A percentile compares a stretch with the other conserved stretches of the same genome.
These are phyloP conservation scores for Oleoguttula mirabilis DNA, from an alignment of 495 filamentous ascomycete species.

Conservation along the genomic window DNA sequence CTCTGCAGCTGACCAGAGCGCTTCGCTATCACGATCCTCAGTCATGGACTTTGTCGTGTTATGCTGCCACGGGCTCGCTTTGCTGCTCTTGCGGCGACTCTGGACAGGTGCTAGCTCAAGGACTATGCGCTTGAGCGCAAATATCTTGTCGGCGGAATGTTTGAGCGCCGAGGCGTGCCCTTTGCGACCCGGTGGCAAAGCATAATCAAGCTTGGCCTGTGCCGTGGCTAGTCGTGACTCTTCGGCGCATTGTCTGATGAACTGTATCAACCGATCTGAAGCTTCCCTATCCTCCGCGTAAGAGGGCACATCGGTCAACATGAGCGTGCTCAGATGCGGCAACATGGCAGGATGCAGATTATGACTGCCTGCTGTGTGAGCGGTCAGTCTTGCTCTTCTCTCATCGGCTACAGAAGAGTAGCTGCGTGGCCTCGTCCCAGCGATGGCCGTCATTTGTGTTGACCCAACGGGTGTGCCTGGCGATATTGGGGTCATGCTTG, in stretches of 20 bases:
- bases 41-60: conserved; percentile 42
- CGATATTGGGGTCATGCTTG: background rate
- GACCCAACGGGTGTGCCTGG: background rate
- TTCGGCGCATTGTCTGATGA: conserved; percentile 49
- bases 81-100: conserved; percentile 12
- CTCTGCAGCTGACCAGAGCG: conserved; percentile 47
- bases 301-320: conserved; percentile 49
- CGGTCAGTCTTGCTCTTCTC: conserved; percentile 19
- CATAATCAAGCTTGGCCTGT: conserved; percentile 41
- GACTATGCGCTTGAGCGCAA: conserved; percentile 43
- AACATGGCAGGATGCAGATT: conserved; percentile 45
- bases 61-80: conserved; percentile 24
- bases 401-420: conserved; percentile 15
- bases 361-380: conserved; percentile 1
- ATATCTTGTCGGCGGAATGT: conserved; percentile 21
- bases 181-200: conserved; percentile 39
- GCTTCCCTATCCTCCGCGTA: conserved; percentile 35
- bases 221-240: conserved; percentile 44
- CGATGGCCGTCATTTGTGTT: background rate
- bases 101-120: conserved; percentile 43
- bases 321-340: conserved; percentile 43
- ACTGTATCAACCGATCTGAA: conserved; percentile 39
- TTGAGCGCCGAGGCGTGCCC: conserved; percentile 36
- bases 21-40: conserved; percentile 48
- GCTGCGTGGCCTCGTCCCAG: conserved; percentile 1